Evolutionary conservation across 1,284 basidiomycete genomes (phyloP), one percentile per base, ranked within the genome.

Genomic region (Rhizoctonia solani): DNA sequence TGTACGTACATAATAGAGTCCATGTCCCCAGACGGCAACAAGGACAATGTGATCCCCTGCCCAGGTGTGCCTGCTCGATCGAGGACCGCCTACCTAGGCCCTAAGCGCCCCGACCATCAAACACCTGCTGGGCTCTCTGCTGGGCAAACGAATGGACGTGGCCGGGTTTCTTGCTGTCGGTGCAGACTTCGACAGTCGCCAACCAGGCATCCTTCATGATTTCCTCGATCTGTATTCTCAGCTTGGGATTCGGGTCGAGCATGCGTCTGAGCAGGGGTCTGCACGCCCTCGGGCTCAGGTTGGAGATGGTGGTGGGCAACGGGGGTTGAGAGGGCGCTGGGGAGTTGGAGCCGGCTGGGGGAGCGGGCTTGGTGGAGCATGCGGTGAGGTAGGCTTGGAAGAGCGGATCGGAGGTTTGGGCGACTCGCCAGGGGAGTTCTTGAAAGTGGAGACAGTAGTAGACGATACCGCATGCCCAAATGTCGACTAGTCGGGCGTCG

Each of bases 361-460:
- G 49, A 8, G 30, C 30, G 44, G 59, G 63, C 49, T 69, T 67
- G 30, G 68, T 34, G 21, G 72, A 77, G 76, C 82, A 97, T 1
- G 89, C 86, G n/a, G 85, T 76, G 2, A 86, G 83, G 75, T 97
- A 99, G 5, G 90, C 82, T 4, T 88, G 83, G 77, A 95, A 99
- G 11, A 96, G 86, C 4, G 85, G 80, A 75, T 99, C 96, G 2
- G 87, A 81, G 37, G 80, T 79, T 76, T 98, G 95, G 37, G 96
- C 96, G 11, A 93, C 93, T 67, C 95, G 88, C 96, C 97, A 99
- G 0, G 96, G 95, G 59, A 98, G 83, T 77, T 98, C 95, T 76
- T 94, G 91, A 81, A 96, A 96, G 79, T 95, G 92, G 77, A 98
- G 87, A 81, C 96, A 98, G 81, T 99, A 99, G 79, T 97, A 98